A percentile compares a stretch with the other conserved stretches of the same genome.
phyloP scores from a whole-genome alignment of 139 green algal genomes.

The Chlamydomonas applanata region DNA sequence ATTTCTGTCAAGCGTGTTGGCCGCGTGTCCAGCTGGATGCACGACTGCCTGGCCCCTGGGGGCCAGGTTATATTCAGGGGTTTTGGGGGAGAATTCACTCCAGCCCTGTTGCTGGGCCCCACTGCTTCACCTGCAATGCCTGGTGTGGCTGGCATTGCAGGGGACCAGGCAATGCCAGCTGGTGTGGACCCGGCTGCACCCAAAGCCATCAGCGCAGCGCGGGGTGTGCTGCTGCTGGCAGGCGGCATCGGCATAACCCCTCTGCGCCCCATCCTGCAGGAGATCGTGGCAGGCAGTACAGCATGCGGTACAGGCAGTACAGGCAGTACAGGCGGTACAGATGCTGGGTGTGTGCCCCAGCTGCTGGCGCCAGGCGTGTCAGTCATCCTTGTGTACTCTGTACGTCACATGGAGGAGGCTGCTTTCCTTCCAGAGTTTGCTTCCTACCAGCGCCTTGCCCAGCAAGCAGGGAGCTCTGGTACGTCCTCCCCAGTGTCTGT shows the following conservation, averaged over 20 bases:
- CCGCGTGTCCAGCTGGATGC: conserved; percentile 27
- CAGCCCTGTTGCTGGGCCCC: background rate
- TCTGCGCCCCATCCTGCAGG: conserved; percentile 19
- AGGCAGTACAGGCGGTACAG: too few species aligned
- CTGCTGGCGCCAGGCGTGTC: too few species aligned
- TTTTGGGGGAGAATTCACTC: conserved; percentile 25
- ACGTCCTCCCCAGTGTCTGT: too few species aligned
- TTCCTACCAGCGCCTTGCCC: too few species aligned
- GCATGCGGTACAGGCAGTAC: too few species aligned
- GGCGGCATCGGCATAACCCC: conserved; percentile 40
- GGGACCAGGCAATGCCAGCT: background rate
- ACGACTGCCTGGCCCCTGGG: conserved; percentile 15
- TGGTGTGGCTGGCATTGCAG: background rate
- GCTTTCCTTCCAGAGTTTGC: too few species aligned
- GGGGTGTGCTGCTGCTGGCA: conserved; percentile 28
- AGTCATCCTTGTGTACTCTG: too few species aligned
- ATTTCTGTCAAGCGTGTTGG: conserved; percentile 33
- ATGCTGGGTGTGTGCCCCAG: too few species aligned
- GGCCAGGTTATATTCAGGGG: conserved; percentile 1
- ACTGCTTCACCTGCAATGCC: too few species aligned
- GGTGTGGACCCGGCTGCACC: conserved; percentile 23
- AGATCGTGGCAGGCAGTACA: background rate
- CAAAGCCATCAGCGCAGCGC: conserved; percentile 30
- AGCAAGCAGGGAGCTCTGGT: too few species aligned
- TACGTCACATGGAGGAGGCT: too few species aligned